Conservation (phyloP, 495 filamentous ascomycete species). For the Penicillium nucicola region DNA sequence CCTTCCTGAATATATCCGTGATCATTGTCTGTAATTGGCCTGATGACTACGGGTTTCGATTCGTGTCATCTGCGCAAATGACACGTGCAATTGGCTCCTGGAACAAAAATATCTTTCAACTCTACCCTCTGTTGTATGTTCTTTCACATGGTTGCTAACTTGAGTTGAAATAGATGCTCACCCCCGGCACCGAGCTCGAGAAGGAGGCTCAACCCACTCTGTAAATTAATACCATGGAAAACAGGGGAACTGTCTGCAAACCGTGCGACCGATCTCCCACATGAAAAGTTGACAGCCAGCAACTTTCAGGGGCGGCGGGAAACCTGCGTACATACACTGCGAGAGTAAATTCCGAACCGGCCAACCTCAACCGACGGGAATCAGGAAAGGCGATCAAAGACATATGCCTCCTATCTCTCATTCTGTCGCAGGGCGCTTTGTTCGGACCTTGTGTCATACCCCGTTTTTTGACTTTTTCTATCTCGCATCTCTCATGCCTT, state of each 20-base stretch:
- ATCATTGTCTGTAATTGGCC: not conserved
- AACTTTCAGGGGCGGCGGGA: not conserved
- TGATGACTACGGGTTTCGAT: not conserved
- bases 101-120: not conserved
- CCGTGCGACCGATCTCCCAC: conserved; percentile 6
- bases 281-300: not conserved
- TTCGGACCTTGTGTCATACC: conserved; percentile 5
- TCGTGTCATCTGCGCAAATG: not conserved
- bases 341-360: not conserved
- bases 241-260: conserved; percentile 9
- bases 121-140: too few species aligned
- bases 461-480: conserved; percentile 13
- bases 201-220: conserved; percentile 39
- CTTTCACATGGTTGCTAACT: conserved; percentile 12
- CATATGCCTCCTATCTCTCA: not conserved
- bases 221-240: conserved; percentile 35
- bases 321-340: too few species aligned
- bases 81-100: conserved; percentile 2
- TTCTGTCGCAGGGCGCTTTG: not conserved
- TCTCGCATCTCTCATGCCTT: conserved; percentile 26
- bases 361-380: not conserved
- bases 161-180: conserved; percentile 38
- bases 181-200: conserved; percentile 35
- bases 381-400: not conserved
- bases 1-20: not conserved